These are phyloP conservation scores for Tylopilus sp. DNA, from an alignment of 768 basidiomycete genomes.

Conservation along the genomic window DNA sequence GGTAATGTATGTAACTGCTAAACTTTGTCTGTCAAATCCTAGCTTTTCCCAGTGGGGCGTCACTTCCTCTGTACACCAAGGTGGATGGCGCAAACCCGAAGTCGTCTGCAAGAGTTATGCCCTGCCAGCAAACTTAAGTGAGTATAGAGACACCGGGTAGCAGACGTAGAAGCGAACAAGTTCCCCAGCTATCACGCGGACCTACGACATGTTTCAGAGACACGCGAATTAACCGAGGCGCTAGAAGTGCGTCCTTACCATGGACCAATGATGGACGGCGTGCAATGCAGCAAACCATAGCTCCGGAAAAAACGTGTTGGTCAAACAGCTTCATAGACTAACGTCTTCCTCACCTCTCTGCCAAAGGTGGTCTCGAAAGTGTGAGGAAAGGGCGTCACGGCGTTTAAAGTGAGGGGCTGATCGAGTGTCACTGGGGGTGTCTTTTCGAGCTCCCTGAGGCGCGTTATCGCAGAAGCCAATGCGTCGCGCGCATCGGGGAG, in stretches of 20 bases:
- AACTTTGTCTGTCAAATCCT: conserved; percentile 43
- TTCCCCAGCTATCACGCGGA: conserved; percentile 83
- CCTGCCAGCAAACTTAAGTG: conserved; percentile 37
- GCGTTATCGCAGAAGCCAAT: conserved; percentile 51
- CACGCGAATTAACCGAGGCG: background rate
- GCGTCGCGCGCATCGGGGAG: conserved; percentile 56
- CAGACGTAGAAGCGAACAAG: conserved; percentile 45
- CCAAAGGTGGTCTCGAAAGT: conserved; percentile 78
- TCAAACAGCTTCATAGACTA: background rate
- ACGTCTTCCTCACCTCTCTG: conserved; percentile 54
- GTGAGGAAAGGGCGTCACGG: conserved; percentile 76
- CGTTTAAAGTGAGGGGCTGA: conserved; percentile 66
- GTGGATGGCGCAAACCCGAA: conserved; percentile 90
- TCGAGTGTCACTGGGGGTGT: conserved; percentile 44
- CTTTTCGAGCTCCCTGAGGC: conserved; percentile 48
- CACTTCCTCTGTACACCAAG: conserved; percentile 67
- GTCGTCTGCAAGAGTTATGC: conserved; percentile 63
- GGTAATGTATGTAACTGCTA: conserved; percentile 7
- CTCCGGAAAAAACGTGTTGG: conserved; percentile 34
- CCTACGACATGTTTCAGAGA: conserved; percentile 37
- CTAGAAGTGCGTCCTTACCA: conserved; percentile 45
- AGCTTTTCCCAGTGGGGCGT: conserved; percentile 60
- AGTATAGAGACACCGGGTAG: conserved; percentile 2
- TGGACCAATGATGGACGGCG: conserved; percentile 89
- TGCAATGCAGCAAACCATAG: conserved; percentile 86